These are phyloP conservation scores for Asparagopsis taxiformis DNA, from an alignment of 31 red algal genomes.

Conservation along the genomic window DNA sequence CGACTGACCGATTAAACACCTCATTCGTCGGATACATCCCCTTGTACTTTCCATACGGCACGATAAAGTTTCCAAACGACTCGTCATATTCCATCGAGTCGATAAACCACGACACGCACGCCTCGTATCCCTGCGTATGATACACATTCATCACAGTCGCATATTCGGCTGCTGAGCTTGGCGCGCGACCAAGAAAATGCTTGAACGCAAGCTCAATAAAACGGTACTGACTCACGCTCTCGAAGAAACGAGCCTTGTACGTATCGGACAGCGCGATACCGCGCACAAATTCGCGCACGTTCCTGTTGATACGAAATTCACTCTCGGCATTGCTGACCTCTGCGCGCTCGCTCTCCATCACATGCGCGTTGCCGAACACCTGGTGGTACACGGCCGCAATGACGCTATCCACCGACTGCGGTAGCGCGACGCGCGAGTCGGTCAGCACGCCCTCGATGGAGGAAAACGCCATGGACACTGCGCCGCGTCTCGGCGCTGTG, in stretches of 20 bases:
- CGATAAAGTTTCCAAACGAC: slow-evolving; percentile 45
- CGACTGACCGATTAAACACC: slow-evolving; percentile 44
- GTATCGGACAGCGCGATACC: slow-evolving; percentile 61
- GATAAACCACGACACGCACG: slow-evolving; percentile 55
- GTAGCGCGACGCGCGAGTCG: slow-evolving; percentile 16
- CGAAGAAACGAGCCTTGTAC: slow-evolving; percentile 60
- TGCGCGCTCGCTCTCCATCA: slow-evolving; percentile 68
- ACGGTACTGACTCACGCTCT: slow-evolving; percentile 62
- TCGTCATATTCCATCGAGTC: slow-evolving; percentile 50
- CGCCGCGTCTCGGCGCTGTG: too few species aligned
- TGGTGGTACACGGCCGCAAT: slow-evolving; percentile 56
- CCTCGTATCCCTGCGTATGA: slow-evolving; percentile 52
- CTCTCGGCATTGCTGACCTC: slow-evolving; percentile 50
- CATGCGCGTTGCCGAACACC: slow-evolving; percentile 76
- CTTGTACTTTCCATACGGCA: slow-evolving; percentile 59
- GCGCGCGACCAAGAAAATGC: slow-evolving; percentile 64
- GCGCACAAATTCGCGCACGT: slow-evolving; percentile 65
- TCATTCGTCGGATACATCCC: slow-evolving; percentile 54
- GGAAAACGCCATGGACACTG: slow-evolving; percentile 79
- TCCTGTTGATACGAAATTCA: slow-evolving; percentile 36
- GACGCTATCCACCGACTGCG: background rate
- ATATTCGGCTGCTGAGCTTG: slow-evolving; percentile 41
- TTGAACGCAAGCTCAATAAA: slow-evolving; percentile 82
- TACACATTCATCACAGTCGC: slow-evolving; percentile 46
- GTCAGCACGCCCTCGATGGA: slow-evolving; percentile 72